Conservation (phyloP, 306 rosid genomes). For the Cucumis sativus region DNA sequence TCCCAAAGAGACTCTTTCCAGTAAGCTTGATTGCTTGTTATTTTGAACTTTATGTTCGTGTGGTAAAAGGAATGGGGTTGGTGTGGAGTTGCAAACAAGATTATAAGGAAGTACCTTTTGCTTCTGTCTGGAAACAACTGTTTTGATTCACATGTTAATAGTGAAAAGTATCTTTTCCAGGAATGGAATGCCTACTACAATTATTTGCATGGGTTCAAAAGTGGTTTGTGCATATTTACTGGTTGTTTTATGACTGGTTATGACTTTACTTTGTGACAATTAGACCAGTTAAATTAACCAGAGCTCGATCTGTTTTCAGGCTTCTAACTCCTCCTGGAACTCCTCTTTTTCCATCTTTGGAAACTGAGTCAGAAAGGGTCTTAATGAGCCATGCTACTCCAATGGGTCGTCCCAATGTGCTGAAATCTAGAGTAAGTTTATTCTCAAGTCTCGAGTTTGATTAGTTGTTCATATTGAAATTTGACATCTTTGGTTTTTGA, state of each 20-base stretch:
- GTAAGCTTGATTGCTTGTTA: background rate
- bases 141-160: background rate
- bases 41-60: background rate
- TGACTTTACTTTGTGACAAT: background rate
- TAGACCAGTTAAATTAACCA: background rate
- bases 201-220: background rate
- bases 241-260: background rate
- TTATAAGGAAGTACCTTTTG: background rate
- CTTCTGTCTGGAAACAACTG: background rate
- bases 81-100: background rate
- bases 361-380: constrained; percentile 67
- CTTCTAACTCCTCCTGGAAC: constrained; percentile 95
- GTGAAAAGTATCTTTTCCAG: background rate
- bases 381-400: constrained; percentile 66
- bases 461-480: background rate
- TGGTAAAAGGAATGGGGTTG: background rate
- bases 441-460: background rate
- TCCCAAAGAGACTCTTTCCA: background rate
- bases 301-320: constrained; percentile 36
- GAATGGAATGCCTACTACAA: background rate
- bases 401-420: constrained; percentile 51
- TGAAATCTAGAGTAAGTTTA: constrained; percentile 78
- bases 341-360: constrained; percentile 96
- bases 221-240: background rate
- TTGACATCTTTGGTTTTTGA: background rate